Evolutionary conservation across 179 eudicot species (phyloP), one percentile per base, ranked within the genome.

Genomic region (Carnegiea gigantea): DNA sequence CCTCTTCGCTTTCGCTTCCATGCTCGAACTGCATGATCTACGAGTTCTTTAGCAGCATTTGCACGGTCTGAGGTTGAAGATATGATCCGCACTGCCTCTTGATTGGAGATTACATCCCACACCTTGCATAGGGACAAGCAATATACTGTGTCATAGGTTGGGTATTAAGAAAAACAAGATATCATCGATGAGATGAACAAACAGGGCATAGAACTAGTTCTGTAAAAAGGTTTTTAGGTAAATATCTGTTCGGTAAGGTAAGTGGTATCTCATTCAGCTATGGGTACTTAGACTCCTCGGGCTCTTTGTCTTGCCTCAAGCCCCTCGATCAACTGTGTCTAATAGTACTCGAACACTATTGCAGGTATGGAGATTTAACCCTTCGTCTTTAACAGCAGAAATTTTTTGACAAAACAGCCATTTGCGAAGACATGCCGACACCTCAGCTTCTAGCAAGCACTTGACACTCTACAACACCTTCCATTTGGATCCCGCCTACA

Each of bases 41-140:
- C 98, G 4, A 95, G 85, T 59, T 87, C 84, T 79, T 92, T 90
- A 4, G 97, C 92, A 0, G 98, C 84, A 70, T 93, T 92, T 40
- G 82, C 89, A 73, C 86, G 89, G 79, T 91, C 85, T 1, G 89
- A 81, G 62, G 87, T 77, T 14, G 90, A 88, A 38, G 88, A 88
- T 59, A 95, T 90, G 65, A 95, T 90, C 60, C 92, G 67, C 51
- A 95, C 93, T 0, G 98, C 98, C 84, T 95, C 98, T 87, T 95
- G 87, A 76, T 95, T 95, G 6, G 98, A 95, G 8, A 95, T 72
- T 60, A 95, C 98, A 88, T 95, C 98, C 98, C 98, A 95, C 23
- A 95, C 98, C 98, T 95, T 28, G n/a, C 78, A 68, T 8, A 67
- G 1, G 53, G 14, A 44, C 74, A 15, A 75, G 6, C n/a, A 13